Base-by-base conservation (phyloP, 352 stramenopile species). In the Phytophthora boehmeriae region DNA sequence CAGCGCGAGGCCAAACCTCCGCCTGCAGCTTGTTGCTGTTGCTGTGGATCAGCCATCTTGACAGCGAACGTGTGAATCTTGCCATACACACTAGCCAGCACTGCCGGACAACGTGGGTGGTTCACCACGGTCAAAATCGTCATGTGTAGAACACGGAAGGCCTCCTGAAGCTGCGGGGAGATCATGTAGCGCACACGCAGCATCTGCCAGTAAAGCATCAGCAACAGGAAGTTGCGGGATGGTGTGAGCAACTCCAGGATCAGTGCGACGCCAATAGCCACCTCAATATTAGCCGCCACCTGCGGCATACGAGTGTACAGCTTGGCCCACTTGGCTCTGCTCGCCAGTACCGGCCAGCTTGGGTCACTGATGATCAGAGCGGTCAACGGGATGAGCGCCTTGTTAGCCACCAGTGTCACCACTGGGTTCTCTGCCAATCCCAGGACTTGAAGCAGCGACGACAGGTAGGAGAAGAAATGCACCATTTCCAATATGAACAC, bases 181-280 rank as follows among this genome's bases (percentile, higher is more conserved):
- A 95, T 91, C 89, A 97, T 97, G 78, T 97, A 97, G 62, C 89
- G 87, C 70, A 97, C 85, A 49, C 89, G 89, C 50, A 97, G 69
- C 54, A 95, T 76, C 73, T 97, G 89, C 89, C 89, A 97, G 79
- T 93, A 96, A 56, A 95, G 72, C 63, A 97, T 73, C 17, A 90
- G 74, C 45, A 95, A 73, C 68, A 97, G 51, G 36, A 97, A 90
- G 74, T 95, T 97, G 60, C 89, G 83, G 34, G 82, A 75, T 2
- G 89, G 88, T 52, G 81, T 86, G 56, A 97, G 73, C 69, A 96
- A 63, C 72, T 97, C 84, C n/a, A 97, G 17, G 28, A 95, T 55
- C 27, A 97, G 65, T 32, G 80, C 73, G 6, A 97, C 46, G 25
- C 89, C 89, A 48, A 97, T 94, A 27, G 75, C 83, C 17, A 97